phyloP scores from a whole-genome alignment of 2,329 filamentous ascomycete genomes.

The Torrubiellomyces zombiae region DNA sequence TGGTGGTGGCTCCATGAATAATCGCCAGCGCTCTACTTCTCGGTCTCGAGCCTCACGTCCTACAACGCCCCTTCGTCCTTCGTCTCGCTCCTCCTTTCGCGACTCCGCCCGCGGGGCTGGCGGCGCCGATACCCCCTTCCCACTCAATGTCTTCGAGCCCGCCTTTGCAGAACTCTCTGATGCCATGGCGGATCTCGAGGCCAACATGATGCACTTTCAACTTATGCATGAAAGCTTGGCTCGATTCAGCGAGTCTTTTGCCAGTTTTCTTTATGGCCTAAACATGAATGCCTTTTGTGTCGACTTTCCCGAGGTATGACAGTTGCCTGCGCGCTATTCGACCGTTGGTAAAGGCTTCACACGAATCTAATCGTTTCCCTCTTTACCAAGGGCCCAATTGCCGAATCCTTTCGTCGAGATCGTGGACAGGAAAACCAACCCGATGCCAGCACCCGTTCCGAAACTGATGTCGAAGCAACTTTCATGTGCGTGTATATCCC shows the following conservation, averaged over 20 bases:
- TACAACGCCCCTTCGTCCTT: conserved; percentile 80
- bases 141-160: conserved; percentile 71
- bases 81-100: conserved; percentile 76
- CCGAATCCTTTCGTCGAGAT: conserved; percentile 63
- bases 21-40: conserved; percentile 35
- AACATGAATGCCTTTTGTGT: conserved; percentile 99
- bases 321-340: neutral
- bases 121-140: conserved; percentile 38
- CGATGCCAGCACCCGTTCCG: conserved; percentile 10
- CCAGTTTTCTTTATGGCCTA: conserved; percentile 83
- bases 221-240: conserved; percentile 90
- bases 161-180: conserved; percentile 88
- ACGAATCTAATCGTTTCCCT: too few relatives aligned
- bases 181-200: conserved; percentile 86
- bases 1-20: conserved; percentile 9
- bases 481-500: conserved; percentile 47
- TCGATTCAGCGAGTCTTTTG: conserved; percentile 90
- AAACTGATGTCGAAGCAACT: conserved; percentile 53
- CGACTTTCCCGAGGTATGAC: conserved; percentile 75
- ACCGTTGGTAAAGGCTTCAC: neutral
- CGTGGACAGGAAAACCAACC: conserved; percentile 38
- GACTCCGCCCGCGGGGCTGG: conserved; percentile 47
- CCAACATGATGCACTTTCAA: conserved; percentile 94
- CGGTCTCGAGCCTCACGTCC: conserved; percentile 56
- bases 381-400: conserved; percentile 73